Percentiles rank a stretch among this genome's conserved stretches.
Conservation (phyloP, 1,284 basidiomycete species). For the Apiotrichum siamense region DNA sequence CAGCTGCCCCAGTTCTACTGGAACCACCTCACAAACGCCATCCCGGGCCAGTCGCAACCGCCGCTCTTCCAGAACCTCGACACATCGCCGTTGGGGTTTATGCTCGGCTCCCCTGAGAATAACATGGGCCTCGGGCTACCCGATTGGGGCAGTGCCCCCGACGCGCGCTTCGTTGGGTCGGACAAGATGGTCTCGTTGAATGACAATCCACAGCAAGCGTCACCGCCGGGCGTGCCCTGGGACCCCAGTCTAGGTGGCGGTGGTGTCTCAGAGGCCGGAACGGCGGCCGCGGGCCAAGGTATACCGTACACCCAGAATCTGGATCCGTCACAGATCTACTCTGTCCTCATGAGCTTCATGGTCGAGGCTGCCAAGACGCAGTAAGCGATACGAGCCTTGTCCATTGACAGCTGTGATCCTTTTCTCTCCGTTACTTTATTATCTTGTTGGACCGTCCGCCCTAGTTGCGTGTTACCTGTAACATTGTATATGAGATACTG, state of each 20-base stretch:
- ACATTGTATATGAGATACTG: too few species aligned
- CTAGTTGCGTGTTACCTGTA: too few species aligned
- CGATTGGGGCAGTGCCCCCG: not conserved
- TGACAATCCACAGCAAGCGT: not conserved
- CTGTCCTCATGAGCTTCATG: slow-evolving; percentile 27
- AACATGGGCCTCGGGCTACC: not conserved
- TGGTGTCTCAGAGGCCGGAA: not conserved
- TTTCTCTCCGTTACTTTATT: too few species aligned
- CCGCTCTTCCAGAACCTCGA: not conserved
- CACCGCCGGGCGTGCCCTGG: not conserved
- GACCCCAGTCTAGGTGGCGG: not conserved
- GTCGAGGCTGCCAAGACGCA: slow-evolving; percentile 18
- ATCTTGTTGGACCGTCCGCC: too few species aligned
- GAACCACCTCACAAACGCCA: slow-evolving; percentile 26
- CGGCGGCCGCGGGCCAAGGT: not conserved
- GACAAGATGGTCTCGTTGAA: not conserved
- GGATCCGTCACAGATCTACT: slow-evolving; percentile 22
- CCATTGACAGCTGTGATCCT: too few species aligned
- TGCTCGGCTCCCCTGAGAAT: not conserved
- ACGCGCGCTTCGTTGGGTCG: not conserved
- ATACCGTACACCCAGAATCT: not conserved
- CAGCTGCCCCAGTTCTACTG: slow-evolving; percentile 38
- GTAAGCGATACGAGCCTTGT: too few species aligned
- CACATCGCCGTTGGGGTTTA: not conserved
- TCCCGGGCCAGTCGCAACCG: not conserved